phyloP scores from a whole-genome alignment of 2,329 filamentous ascomycete genomes.

The Amesomyces nigricolor region DNA sequence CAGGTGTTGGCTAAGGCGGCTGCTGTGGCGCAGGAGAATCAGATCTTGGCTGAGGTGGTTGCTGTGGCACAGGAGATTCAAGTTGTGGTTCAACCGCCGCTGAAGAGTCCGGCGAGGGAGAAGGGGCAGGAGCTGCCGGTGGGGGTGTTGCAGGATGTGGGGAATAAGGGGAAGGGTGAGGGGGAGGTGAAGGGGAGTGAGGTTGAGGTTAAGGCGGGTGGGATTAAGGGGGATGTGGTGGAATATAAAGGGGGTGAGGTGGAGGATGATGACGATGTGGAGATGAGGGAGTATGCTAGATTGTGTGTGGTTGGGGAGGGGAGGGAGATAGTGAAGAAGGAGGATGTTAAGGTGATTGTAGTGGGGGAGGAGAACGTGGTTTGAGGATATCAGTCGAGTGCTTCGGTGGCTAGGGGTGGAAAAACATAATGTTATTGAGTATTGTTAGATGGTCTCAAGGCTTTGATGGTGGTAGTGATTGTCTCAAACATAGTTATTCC shows the following conservation, averaged over 20 bases:
- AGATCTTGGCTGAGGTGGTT: too few species aligned
- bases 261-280: not conserved
- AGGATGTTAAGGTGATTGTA: not conserved
- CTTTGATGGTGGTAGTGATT: not conserved
- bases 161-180: not conserved
- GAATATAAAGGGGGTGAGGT: too few species aligned
- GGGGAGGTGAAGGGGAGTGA: too few species aligned
- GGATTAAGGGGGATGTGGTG: too few species aligned
- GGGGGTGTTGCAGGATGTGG: not conserved
- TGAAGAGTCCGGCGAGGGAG: not conserved
- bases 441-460: not conserved
- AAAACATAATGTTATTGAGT: not conserved
- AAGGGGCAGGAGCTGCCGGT: not conserved
- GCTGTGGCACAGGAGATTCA: too few species aligned
- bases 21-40: too few species aligned
- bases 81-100: too few species aligned
- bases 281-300: not conserved
- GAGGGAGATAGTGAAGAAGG: not conserved
- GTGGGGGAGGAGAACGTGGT: not conserved
- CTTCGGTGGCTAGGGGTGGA: not conserved
- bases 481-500: too few species aligned
- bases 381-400: not conserved
- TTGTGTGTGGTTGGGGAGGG: not conserved
- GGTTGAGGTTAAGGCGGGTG: not conserved
- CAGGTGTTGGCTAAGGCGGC: too few species aligned